Conservation (phyloP, 1,139 yeast species). For the Hyphopichia buzzinii region DNA sequence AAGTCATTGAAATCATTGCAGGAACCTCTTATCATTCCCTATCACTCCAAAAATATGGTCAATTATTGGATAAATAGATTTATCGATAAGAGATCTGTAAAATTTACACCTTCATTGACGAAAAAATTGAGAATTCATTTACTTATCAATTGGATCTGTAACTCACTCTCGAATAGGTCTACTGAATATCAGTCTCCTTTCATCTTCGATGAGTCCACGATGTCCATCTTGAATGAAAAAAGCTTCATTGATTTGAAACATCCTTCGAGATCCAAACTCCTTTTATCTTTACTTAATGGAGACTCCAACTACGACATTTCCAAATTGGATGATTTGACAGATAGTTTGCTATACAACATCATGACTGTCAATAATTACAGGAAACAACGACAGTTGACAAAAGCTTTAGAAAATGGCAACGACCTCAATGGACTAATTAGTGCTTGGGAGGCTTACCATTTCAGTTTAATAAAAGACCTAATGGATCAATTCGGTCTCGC, state of each 20-base stretch:
- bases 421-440: slow-evolving; percentile 13
- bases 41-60: slow-evolving; percentile 36
- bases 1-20: slow-evolving; percentile 3
- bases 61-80: slow-evolving; percentile 39
- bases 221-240: background rate
- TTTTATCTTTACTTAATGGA: background rate
- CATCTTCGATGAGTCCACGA: background rate
- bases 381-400: slow-evolving; percentile 12
- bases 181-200: background rate
- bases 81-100: slow-evolving; percentile 17
- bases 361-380: slow-evolving; percentile 24
- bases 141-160: slow-evolving; percentile 15
- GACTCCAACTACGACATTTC: slow-evolving; percentile 8
- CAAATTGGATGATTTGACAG: slow-evolving; percentile 42
- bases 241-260: background rate
- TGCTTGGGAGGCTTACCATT: slow-evolving; percentile 9
- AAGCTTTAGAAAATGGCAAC: slow-evolving; percentile 3
- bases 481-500: slow-evolving; percentile 9
- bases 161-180: slow-evolving; percentile 7
- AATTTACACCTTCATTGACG: slow-evolving; percentile 15
- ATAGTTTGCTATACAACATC: slow-evolving; percentile 34
- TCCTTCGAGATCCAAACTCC: background rate
- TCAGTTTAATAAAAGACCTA: slow-evolving; percentile 11
- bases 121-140: slow-evolving; percentile 21
- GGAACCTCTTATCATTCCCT: slow-evolving; percentile 22